Base-by-base conservation (phyloP, 768 basidiomycete genomes). In the Galerina marginata region DNA sequence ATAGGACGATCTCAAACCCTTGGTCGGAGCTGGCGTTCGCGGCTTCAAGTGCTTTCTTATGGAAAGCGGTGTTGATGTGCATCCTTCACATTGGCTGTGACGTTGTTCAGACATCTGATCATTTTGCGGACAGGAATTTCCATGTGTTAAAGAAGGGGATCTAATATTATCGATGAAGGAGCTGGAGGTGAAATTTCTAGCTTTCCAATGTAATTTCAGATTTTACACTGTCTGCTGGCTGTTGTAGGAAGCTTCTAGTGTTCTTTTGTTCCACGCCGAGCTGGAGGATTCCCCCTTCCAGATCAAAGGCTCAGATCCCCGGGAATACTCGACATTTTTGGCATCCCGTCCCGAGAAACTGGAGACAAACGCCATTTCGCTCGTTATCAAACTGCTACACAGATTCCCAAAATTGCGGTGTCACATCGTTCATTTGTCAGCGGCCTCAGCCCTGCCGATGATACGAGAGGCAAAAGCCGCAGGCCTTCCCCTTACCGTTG, bases 41-140 rank as follows among this genome's bases (percentile, higher is more conserved):
- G 96, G 96, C 0, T 98, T 98, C 82, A 98, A 99, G 73, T 97
- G 95, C 71, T 99, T 98, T 74, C 77, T 98, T 65, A 95, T 96
- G 62, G 90, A 96, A 65, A 96, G 95, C 68, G 96, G 97, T 25
- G 96, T 99, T 15, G 91, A 97, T 62, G 96, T 95, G 67, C 50
- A 79, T 56, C 5, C 16, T 57, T 45, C 26, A 43, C 26, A 33
- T 37, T 46, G 47, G 44, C 16, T 16, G 55, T 14, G 40, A 23
- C n/a, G 23, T 56, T 14, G 51, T 20, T 16, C 36, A 26, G 37
- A 37, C 49, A 38, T 57, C 55, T 66, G 10, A 66, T 52, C 55
- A 47, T 61, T 26, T 43, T 45, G 47, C 39, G n/a, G 50, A 52
- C 65, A 96, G 95, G 95, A 99, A 79, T 99, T 99, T 71, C 96